Conservation (phyloP, 169 alveolate genomes). For the Neospora caninum region DNA sequence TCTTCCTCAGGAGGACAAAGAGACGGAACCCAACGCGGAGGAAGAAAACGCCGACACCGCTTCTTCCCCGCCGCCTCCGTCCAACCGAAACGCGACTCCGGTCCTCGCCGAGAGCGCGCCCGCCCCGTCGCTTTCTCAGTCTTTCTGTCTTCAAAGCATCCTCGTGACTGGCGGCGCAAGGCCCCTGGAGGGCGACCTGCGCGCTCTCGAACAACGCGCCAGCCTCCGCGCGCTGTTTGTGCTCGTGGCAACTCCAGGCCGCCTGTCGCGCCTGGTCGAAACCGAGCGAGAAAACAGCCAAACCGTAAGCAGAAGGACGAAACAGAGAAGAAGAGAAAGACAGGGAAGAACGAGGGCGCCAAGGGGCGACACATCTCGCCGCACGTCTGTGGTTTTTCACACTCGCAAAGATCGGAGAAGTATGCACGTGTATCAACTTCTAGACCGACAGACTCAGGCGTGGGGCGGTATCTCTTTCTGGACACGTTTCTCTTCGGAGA, state of each 20-base stretch:
- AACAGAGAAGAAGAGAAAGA: not conserved
- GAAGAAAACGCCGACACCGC: not conserved
- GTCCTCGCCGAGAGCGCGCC: too few species aligned
- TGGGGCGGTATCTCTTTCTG: too few species aligned
- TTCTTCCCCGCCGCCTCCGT: not conserved
- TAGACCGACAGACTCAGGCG: not conserved
- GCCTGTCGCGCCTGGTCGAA: slow-evolving; percentile 92
- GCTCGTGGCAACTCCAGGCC: slow-evolving; percentile 95
- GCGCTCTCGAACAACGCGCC: slow-evolving; percentile 79
- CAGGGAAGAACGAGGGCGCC: not conserved
- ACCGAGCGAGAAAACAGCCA: not conserved
- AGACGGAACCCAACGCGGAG: not conserved
- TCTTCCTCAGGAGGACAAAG: not conserved
- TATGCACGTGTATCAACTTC: not conserved
- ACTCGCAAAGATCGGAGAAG: too few species aligned
- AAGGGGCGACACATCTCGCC: too few species aligned
- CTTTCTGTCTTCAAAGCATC: not conserved
- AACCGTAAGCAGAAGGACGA: not conserved
- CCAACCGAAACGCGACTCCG: too few species aligned
- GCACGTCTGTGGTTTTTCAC: too few species aligned
- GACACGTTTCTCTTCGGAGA: too few species aligned
- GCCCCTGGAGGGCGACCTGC: not conserved
- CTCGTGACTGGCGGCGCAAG: slow-evolving; percentile 12
- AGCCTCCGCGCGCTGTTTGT: slow-evolving; percentile 80
- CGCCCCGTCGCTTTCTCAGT: not conserved